Evolutionary conservation across 2,329 filamentous ascomycete species (phyloP), one percentile per base, ranked within the genome.

Genomic region (Talaromyces pinophilus): DNA sequence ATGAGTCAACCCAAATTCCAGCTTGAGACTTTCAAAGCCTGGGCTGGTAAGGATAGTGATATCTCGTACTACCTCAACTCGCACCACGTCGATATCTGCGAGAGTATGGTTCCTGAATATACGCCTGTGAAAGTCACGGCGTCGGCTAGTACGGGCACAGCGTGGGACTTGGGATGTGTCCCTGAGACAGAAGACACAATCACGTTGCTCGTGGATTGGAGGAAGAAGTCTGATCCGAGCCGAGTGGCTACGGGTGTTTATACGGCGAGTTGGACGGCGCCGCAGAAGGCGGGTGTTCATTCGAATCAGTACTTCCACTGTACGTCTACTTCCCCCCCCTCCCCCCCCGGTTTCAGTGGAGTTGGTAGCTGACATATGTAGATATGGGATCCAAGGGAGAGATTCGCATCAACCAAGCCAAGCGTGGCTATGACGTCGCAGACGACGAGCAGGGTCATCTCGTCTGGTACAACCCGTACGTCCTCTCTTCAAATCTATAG

Each of bases 1-100:
- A 96, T 97, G 93, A 92, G 89, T 60, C 93, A 97, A 83, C 91
- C 90, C 68, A 96, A 96, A 82, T 92, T 86, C 61, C 93, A 96
- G 81, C 86, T 97, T 59, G 91, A 96, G 83, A 97, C 93, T 0
- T 97, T 97, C 88, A 93, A 92, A 80, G 90, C 92, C 2, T 97
- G 93, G 93, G 93, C 93, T 0, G 93, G 93, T 69, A 88, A 90
- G 73, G 93, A 97, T 72, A 93, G 90, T 35, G 94, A 97, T 78
- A 97, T 97, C 73, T 93, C 90, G 10, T 97, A 97, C 83, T 97
- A 97, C 80, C 87, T 97, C 71, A 97, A 97, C 85, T 92, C 89
- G 70, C 93, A 97, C 82, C 94, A 97, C 82, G 85, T 97, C 72
- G 93, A 97, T 79, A 88, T 97, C 72, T 92, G 90, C 81, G 93